Conservation (phyloP, 1,284 basidiomycete genomes). For the Ganoderma lingzhi region DNA sequence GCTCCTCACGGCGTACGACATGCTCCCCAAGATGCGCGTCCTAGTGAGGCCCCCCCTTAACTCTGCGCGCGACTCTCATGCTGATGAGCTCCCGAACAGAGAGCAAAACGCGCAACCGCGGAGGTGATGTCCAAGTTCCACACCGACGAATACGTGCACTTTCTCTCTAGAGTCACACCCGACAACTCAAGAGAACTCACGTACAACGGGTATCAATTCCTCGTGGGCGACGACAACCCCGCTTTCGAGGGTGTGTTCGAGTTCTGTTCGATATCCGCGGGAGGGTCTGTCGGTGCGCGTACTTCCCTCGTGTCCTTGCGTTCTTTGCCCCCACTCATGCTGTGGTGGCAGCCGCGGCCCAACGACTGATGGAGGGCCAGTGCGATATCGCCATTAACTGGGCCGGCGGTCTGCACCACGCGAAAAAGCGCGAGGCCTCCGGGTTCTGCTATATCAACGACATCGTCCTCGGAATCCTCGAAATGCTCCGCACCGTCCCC, state of each 20-base stretch:
- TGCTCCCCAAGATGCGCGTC: slow-evolving; percentile 92
- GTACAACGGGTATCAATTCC: slow-evolving; percentile 82
- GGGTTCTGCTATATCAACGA: slow-evolving; percentile 99
- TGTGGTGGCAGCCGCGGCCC: slow-evolving; percentile 72
- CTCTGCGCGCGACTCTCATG: too few species aligned
- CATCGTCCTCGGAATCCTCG: slow-evolving; percentile 91
- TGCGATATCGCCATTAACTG: slow-evolving; percentile 97
- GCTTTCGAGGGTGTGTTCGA: slow-evolving; percentile 97
- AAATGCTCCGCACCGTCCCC: slow-evolving; percentile 82
- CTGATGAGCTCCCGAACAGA: slow-evolving; percentile 49
- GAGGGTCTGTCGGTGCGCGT: slow-evolving; percentile 85
- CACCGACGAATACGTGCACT: slow-evolving; percentile 97
- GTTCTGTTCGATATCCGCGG: slow-evolving; percentile 96
- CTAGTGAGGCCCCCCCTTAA: slow-evolving; percentile 59
- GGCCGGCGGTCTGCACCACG: slow-evolving; percentile 98
- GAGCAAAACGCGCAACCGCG: slow-evolving; percentile 82
- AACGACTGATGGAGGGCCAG: slow-evolving; percentile 82
- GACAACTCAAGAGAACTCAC: slow-evolving; percentile 89
- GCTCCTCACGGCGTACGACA: slow-evolving; percentile 88
- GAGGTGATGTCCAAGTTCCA: slow-evolving; percentile 94
- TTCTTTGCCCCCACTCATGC: neutral
- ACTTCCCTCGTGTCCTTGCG: neutral
- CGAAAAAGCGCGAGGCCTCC: slow-evolving; percentile 96
- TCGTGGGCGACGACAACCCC: slow-evolving; percentile 96
- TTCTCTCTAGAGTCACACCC: slow-evolving; percentile 87